Evolutionary conservation across 345 rosid species (phyloP), one percentile per base, ranked within the genome.

Genomic region (Pelargonium nanum): DNA sequence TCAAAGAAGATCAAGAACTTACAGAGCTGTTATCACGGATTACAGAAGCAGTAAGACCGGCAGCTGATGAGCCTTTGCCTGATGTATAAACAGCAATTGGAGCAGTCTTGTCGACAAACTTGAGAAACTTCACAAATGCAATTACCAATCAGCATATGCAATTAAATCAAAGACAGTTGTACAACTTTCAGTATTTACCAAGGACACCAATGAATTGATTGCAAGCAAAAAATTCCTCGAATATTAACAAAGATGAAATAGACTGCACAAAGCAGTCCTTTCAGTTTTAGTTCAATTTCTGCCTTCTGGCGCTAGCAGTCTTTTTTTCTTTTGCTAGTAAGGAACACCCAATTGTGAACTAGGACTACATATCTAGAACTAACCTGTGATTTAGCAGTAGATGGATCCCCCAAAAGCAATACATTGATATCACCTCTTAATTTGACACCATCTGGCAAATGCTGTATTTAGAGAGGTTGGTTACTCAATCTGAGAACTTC

Each of bases 301-400:
- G n/a, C n/a, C n/a, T n/a, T n/a, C n/a, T n/a, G n/a, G n/a, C n/a
- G n/a, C n/a, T n/a, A n/a, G n/a, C n/a, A n/a, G n/a, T n/a, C n/a
- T n/a, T n/a, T n/a, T n/a, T n/a, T n/a, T n/a, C n/a, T n/a, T n/a
- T n/a, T n/a, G n/a, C n/a, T n/a, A n/a, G n/a, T n/a, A n/a, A n/a
- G n/a, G n/a, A n/a, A n/a, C n/a, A n/a, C n/a, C n/a, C n/a, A n/a
- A n/a, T n/a, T 26, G 24, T 19, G 30, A 58, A 3, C 50, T 30
- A 24, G 28, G 23, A 53, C 26, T 26, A 52, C 22, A 40, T 51
- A 60, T 15, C n/a, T n/a, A 59, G 12, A 40, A 64, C 61, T 58
- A 58, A 87, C 97, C 89, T 92, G 98, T 58, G 98, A 92, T 70
- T 92, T 92, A 55, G 97, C 94, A 55, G 98, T 92, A 51, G 98